Evolutionary conservation across 208 protist species (phyloP).

Genomic region (Leishmania tropica): DNA sequence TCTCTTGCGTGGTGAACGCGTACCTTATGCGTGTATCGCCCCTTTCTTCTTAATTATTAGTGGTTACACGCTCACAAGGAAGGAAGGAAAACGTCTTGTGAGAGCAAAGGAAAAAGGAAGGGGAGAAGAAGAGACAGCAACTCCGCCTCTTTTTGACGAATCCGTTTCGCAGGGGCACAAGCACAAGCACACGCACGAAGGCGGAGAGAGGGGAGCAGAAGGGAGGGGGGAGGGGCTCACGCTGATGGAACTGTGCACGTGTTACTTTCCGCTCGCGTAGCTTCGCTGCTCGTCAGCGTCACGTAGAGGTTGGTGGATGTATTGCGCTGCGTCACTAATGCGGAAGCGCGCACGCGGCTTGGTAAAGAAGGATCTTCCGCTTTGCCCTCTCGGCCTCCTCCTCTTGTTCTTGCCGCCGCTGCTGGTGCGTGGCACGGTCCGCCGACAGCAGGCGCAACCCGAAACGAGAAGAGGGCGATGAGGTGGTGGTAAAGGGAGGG

Average conservation of each 20-base stretch:
- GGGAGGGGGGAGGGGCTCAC: not conserved
- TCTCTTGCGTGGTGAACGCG: not conserved
- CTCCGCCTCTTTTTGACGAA: not conserved
- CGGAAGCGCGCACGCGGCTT: not conserved
- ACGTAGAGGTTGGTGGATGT: not conserved
- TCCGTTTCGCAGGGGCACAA: not conserved
- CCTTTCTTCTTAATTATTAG: not conserved
- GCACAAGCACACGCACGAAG: slow-evolving; percentile 1
- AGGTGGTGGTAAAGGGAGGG: not conserved
- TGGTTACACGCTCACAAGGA: not conserved
- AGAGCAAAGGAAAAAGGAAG: not conserved
- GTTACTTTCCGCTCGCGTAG: not conserved
- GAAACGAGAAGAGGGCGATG: no score
- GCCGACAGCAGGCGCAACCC: not conserved
- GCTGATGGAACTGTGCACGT: not conserved
- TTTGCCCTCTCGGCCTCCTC: not conserved
- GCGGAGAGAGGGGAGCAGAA: not conserved
- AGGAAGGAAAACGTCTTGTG: not conserved
- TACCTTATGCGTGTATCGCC: not conserved
- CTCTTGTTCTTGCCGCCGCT: not conserved
- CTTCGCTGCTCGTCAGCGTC: not conserved
- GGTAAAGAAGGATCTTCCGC: not conserved
- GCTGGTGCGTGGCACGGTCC: not conserved
- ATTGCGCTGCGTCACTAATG: not conserved
- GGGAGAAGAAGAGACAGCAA: not conserved